Percentiles rank a stretch among this genome's conserved stretches.
These are phyloP conservation scores for Mycena indigotica DNA, from an alignment of 768 basidiomycete genomes.

Conservation along the genomic window DNA sequence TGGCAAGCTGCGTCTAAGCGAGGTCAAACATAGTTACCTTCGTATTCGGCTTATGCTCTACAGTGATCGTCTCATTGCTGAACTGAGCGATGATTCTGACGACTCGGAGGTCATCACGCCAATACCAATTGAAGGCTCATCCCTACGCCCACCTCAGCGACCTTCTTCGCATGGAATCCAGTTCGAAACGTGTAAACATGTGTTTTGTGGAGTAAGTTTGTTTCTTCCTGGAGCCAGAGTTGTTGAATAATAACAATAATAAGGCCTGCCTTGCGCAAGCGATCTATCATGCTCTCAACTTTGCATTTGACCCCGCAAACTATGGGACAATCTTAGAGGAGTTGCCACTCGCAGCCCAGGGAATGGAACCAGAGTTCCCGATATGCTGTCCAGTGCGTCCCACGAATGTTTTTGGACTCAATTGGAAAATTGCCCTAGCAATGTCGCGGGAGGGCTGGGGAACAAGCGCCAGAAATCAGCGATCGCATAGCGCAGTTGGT, in stretches of 20 bases:
- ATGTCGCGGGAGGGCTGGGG: slow-evolving; percentile 22
- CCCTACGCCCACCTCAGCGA: slow-evolving; percentile 3
- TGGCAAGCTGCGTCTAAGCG: slow-evolving; percentile 22
- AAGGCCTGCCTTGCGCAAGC: slow-evolving; percentile 25
- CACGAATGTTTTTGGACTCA: not conserved
- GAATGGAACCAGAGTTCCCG: slow-evolving; percentile 20
- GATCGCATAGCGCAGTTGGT: slow-evolving; percentile 23
- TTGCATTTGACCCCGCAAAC: slow-evolving; percentile 19
- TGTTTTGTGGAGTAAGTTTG: slow-evolving; percentile 24
- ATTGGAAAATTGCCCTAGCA: slow-evolving; percentile 13
- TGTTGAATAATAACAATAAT: not conserved
- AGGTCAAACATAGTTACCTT: slow-evolving; percentile 1
- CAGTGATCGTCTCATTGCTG: slow-evolving; percentile 20
- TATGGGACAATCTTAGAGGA: slow-evolving; percentile 18
- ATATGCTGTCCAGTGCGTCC: slow-evolving; percentile 24
- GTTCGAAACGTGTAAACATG: slow-evolving; percentile 24
- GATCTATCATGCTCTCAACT: slow-evolving; percentile 22
- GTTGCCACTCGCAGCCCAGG: not conserved
- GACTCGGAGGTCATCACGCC: no score
- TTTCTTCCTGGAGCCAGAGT: not conserved
- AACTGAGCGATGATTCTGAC: slow-evolving; percentile 21
- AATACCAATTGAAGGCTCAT: no score
- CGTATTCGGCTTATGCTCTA: no score
- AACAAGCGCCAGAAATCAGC: slow-evolving; percentile 19
- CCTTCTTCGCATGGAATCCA: slow-evolving; percentile 20